A percentile compares a stretch with the other conserved stretches of the same genome.
Evolutionary conservation across 345 rosid genomes (phyloP).

Genomic region (Theobroma cacao): DNA sequence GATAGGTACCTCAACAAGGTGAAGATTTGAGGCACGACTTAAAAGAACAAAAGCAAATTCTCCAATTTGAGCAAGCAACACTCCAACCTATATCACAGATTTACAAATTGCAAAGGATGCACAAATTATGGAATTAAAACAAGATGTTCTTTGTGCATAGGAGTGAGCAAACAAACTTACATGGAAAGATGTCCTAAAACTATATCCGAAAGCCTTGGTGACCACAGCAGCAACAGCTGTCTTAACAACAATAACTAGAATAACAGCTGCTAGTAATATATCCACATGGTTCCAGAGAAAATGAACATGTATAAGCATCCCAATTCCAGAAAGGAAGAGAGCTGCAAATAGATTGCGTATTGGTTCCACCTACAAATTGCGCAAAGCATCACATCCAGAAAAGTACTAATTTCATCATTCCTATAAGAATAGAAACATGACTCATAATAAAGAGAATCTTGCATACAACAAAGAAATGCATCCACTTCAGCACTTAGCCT

Average conservation of each 20-base stretch:
- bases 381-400: slow-evolving; percentile 8
- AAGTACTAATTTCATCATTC: background rate
- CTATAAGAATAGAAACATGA: background rate
- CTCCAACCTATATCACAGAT: slow-evolving; percentile 58
- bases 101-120: background rate
- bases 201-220: slow-evolving; percentile 77
- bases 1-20: slow-evolving; percentile 72
- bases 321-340: slow-evolving; percentile 95
- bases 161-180: slow-evolving; percentile 46
- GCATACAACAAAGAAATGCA: background rate
- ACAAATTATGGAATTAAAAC: background rate
- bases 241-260: slow-evolving; percentile 86
- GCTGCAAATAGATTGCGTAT: slow-evolving; percentile 95
- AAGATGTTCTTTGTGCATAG: slow-evolving; percentile 3
- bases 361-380: slow-evolving; percentile 79
- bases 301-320: slow-evolving; percentile 96
- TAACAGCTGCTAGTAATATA: slow-evolving; percentile 92
- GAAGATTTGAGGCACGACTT: slow-evolving; percentile 93
- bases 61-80: slow-evolving; percentile 96
- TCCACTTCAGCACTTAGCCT: background rate
- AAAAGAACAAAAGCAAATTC: slow-evolving; percentile 97
- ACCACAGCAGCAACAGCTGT: slow-evolving; percentile 73
- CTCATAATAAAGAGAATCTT: background rate
- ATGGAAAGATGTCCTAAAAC: slow-evolving; percentile 76
- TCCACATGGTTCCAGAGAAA: slow-evolving; percentile 99